Conservation (phyloP, 805 yeast species). For the Saccharomycopsis sp. region DNA sequence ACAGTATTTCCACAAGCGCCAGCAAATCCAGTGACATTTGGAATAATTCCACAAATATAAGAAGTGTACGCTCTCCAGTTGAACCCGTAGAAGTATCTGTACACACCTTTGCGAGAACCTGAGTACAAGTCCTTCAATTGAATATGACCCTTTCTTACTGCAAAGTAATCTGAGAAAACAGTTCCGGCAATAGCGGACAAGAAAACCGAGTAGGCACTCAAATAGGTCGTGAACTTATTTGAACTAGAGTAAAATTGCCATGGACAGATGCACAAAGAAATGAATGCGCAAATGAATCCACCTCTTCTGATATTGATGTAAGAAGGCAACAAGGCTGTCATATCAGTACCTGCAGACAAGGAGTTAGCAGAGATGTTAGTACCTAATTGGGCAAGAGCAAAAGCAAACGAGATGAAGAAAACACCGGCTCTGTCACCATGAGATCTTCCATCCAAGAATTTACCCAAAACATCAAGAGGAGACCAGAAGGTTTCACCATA, state of each 20-base stretch:
- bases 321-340: conserved; percentile 58
- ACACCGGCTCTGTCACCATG: conserved; percentile 73
- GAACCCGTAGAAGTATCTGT: conserved; percentile 58
- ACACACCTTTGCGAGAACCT: conserved; percentile 37
- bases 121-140: conserved; percentile 59
- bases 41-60: conserved; percentile 71
- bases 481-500: conserved; percentile 75
- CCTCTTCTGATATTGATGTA: conserved; percentile 74
- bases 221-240: conserved; percentile 68
- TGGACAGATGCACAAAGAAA: conserved; percentile 71
- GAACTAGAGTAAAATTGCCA: conserved; percentile 73
- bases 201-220: conserved; percentile 78
- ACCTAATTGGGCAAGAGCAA: conserved; percentile 72
- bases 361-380: conserved; percentile 72
- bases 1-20: conserved; percentile 68
- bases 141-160: conserved; percentile 68
- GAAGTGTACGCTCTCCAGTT: conserved; percentile 85
- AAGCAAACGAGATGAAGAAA: conserved; percentile 62
- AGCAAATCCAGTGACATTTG: conserved; percentile 82
- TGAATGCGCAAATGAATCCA: conserved; percentile 64
- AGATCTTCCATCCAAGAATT: conserved; percentile 49
- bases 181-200: conserved; percentile 80
- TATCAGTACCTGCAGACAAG: conserved; percentile 66
- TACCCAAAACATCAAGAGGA: conserved; percentile 68
- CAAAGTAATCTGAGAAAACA: conserved; percentile 57